phyloP scores from a whole-genome alignment of 768 basidiomycete species.

The Daedalea quercina region DNA sequence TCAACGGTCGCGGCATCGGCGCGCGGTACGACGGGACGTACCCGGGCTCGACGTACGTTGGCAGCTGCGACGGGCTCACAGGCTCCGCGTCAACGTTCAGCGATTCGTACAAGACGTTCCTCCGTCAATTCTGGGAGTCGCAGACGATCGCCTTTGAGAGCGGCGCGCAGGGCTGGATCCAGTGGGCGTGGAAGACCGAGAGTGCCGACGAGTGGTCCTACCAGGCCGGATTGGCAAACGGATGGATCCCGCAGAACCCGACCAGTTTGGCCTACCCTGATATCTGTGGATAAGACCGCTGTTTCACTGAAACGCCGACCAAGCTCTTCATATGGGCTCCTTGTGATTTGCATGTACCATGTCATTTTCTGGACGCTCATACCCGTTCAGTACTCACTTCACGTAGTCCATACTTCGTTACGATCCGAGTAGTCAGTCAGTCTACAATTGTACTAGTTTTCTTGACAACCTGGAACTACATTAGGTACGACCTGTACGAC shows the following conservation, averaged over 20 bases:
- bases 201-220: conserved; percentile 87
- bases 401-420: neutral
- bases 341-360: neutral
- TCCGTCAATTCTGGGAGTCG: conserved; percentile 80
- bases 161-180: conserved; percentile 61
- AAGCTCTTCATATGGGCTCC: too few species aligned
- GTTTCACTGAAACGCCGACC: too few species aligned
- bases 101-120: conserved; percentile 70
- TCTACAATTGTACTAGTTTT: neutral
- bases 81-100: conserved; percentile 74
- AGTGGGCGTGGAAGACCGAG: conserved; percentile 86
- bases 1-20: conserved; percentile 79
- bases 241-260: conserved; percentile 76
- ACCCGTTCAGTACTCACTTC: neutral
- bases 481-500: neutral
- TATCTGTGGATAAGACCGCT: conserved; percentile 37
- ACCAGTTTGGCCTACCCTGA: conserved; percentile 47
- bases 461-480: neutral
- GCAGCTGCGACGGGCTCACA: conserved; percentile 68
- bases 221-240: conserved; percentile 67
- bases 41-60: conserved; percentile 58
- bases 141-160: conserved; percentile 68
- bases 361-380: neutral
- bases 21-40: conserved; percentile 54
- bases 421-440: neutral